Base-by-base conservation (phyloP, 495 filamentous ascomycete species). In the Chaetomium fimeti region DNA sequence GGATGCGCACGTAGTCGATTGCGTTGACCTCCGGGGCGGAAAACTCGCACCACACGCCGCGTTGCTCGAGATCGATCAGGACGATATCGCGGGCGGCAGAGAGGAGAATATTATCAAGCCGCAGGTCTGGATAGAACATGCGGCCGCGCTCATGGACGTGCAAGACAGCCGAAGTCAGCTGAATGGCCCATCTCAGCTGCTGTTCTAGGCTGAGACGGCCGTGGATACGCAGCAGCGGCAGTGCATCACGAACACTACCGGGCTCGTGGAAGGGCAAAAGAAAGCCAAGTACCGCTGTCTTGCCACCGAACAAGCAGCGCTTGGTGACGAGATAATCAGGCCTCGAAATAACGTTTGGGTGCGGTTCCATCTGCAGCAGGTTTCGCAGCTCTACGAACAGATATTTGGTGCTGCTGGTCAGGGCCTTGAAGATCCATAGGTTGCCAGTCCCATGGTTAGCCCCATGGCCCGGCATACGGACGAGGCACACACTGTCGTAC, bases 61-160 rank as follows among this genome's bases (percentile, higher is more conserved):
- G 75, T 67, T 83, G 81, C 64, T 84, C 81, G 57, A 83, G 82
- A 61, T 84, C 81, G 13, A 82, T 74, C 77, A 84, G 77, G 62
- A 84, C 63, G 7, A 79, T 57, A 40, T 80, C 77, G 0, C 66
- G 72, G 0, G 61, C 51, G 5, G 75, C 71, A 1, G 79, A 78
- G 5, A 81, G 63, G 9, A 83, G 74, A 22, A 83, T 70, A 65
- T 83, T 83, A 59, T 83, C 80, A 1, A 81, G 75, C 8, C 79
- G 76, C 16, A 83, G 71, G 62, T 83, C 80, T 12, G 80, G 80
- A 48, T 83, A 83, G 64, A 78, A 83, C 52, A 76, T 77, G 29
- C 51, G 64, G 18, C 73, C 73, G 22, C 72, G 68, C 36, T 69
- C 71, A 38, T 69, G 67, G 24, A 81, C 53, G 62, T 81, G 77